Evolutionary conservation across 345 rosid genomes (phyloP), one percentile per base, ranked within the genome.

Genomic region (Abelmoschus esculentus): DNA sequence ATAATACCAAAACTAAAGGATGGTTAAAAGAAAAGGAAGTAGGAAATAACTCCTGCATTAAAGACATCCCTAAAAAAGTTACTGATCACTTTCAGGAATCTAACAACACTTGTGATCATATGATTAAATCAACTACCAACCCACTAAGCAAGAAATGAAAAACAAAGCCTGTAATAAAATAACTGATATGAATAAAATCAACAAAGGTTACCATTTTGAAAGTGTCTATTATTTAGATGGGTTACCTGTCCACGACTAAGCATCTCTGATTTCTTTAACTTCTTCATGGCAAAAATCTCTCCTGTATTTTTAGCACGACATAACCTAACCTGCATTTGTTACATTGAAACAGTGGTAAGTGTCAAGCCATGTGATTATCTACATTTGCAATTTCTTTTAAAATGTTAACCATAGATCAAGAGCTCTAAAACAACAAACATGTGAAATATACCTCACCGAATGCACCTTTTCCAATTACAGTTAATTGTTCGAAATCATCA

Each of bases 181-280:
- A 50, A 29, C 1, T 19, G 46, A 70, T 22, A 65, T 46, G 13
- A 59, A 70, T 15, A 57, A 19, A 19, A 59, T 50, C 8, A 47
- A 59, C 32, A 13, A 69, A 49, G 46, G 55, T 14, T 9, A 67
- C 29, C 29, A n/a, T 31, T 66, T 54, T 29, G 15, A 66, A 44
- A 65, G 18, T 65, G 18, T 60, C 26, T 22, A 5, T 22, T 65
- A 26, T 46, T 46, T 29, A 3, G 19, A 22, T 3, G 56, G 49
- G 49, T 80, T 72, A 91, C 99, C 97, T 95, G 97, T 71, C 99
- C 99, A 75, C 99, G 97, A 81, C 96, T 91, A 82, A 95, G 97
- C 99, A 95, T 95, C 72, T 95, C 99, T 8, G 90, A 88, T 75
- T 91, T 91, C 81, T 91, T 95, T 85, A 95, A 72, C 76, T 95